Base-by-base conservation (phyloP, 2,329 filamentous ascomycete genomes). In the Neofusicoccum laricinum region DNA sequence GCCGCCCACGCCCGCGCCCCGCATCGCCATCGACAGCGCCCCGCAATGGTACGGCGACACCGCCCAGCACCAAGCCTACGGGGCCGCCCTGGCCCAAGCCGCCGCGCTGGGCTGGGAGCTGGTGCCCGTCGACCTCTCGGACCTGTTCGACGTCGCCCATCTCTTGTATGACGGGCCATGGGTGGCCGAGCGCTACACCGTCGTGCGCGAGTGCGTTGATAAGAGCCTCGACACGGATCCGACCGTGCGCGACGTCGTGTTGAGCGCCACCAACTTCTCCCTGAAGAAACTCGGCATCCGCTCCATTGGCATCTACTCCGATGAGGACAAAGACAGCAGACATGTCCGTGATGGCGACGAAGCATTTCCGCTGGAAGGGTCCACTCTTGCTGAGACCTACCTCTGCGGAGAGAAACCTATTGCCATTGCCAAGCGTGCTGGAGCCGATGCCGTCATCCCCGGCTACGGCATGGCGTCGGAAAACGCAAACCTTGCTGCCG, bases 231-330 rank as follows among this genome's bases (percentile, higher is more conserved):
- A 53, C 30, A 53, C 38, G 50, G 50, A 53, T 38, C 50, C 50
- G n/a, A 53, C 50, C 14, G 50, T 53, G 15, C 50, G 50, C 10
- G 21, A 30, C 32, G 19, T 53, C 32, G 36, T 53, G 5, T 40
- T 17, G 10, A 15, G 36, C 32, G 50, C 50, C 19, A 30, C 17
- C 32, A 38, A 38, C 10, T 53, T 53, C 50, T 12, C n/a, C 50
- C 38, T 40, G 5, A 81, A 76, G 74, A 76, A 75, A 45, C 73
- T 87, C 2, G 77, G 77, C 8, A 77, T 87, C 64, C 78, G 73
- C 49, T 86, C 82, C 0, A 78, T 88, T 62, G 81, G 85, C 0
- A 80, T 88, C 14, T 87, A 86, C 67, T 85, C 85, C 0, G 77
- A 81, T 30, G 73, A 70, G 50, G 74, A 77, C 66, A 57, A 68